Evolutionary conservation across 495 filamentous ascomycete species (phyloP), one percentile per base, ranked within the genome.

Genomic region (Penicillium odoratum): DNA sequence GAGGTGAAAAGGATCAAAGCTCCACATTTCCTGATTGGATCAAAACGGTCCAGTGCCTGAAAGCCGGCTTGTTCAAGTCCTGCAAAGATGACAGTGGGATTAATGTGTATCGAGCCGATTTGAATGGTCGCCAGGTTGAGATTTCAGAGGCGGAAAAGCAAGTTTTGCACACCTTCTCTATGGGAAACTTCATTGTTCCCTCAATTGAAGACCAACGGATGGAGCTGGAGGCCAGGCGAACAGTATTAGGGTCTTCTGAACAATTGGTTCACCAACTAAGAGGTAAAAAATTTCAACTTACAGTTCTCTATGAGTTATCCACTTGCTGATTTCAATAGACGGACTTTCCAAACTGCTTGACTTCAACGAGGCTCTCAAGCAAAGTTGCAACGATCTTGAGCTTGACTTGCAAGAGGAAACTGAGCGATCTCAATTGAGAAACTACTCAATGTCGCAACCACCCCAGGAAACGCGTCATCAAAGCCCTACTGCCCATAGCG

Each of bases 71-170:
- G 9, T 13, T 38, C 13, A 11, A 38, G 34, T 5, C 34, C 13
- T 15, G 11, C 11, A 13, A 15, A 38, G 13, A 11, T 13, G 10
- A 38, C 11, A 11, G 11, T 10, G 34, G 34, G 10, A 10, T 4
- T 13, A 13, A 89, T 73, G 4, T 84, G 81, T 38, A 15, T 5
- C 34, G 34, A 38, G 34, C 9, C 9, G 34, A 38, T 11, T 38
- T 38, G 9, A 38, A 38, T 13, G 34, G 9, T 11, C 13, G 9
- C 34, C 34, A 38, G 34, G 34, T 38, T 38, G 34, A 38, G 34
- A 38, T 38, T 11, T 15, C 34, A 38, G 34, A 11, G 34, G 11
- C 1, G 13, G 34, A 38, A 38, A 38, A 13, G 34, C 4, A 4
- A 13, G 4, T 38, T 13, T 15, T 38, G 13, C 8, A 15, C 13